phyloP scores from a whole-genome alignment of 2,329 filamentous ascomycete genomes.

The Pestalotiopsis sp. region DNA sequence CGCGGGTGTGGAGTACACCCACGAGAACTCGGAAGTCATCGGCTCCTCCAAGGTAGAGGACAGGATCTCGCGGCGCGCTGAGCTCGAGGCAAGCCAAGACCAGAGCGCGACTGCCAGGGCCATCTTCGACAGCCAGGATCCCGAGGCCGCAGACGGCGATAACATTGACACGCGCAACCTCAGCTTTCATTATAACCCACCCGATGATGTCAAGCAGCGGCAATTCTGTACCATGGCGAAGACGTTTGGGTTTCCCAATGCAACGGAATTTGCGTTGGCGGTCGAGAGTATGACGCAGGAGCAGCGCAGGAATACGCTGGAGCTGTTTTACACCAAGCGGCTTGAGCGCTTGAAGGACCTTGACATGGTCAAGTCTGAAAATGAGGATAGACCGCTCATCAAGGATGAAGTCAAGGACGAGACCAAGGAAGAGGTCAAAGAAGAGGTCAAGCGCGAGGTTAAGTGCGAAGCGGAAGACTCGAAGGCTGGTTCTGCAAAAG shows the following conservation, averaged over 20 bases:
- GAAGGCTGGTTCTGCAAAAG: too few species aligned
- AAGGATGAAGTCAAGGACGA: not conserved
- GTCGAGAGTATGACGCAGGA: conserved; percentile 91
- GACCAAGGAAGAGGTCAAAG: conserved; percentile 14
- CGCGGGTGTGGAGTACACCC: conserved; percentile 91
- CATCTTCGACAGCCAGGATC: conserved; percentile 51
- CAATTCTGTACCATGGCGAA: conserved; percentile 92
- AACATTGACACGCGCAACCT: conserved; percentile 25
- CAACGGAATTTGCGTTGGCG: conserved; percentile 83
- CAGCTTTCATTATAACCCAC: conserved; percentile 68
- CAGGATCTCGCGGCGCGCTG: conserved; percentile 76
- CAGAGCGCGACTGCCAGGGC: conserved; percentile 53
- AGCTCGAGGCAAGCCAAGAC: conserved; percentile 52
- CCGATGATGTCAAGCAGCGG: conserved; percentile 70
- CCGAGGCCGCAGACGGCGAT: conserved; percentile 30
- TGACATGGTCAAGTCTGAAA: conserved; percentile 24
- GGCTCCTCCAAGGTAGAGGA: conserved; percentile 92
- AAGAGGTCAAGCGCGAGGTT: conserved; percentile 16
- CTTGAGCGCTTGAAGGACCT: conserved; percentile 49
- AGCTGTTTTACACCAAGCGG: conserved; percentile 76
- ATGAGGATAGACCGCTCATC: conserved; percentile 9
- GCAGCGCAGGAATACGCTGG: conserved; percentile 75
- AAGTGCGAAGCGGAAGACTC: not conserved
- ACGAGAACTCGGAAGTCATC: conserved; percentile 94
- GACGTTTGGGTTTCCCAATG: conserved; percentile 74